phyloP scores from a whole-genome alignment of 768 basidiomycete species.

The Phanerodontia chrysosporium region DNA sequence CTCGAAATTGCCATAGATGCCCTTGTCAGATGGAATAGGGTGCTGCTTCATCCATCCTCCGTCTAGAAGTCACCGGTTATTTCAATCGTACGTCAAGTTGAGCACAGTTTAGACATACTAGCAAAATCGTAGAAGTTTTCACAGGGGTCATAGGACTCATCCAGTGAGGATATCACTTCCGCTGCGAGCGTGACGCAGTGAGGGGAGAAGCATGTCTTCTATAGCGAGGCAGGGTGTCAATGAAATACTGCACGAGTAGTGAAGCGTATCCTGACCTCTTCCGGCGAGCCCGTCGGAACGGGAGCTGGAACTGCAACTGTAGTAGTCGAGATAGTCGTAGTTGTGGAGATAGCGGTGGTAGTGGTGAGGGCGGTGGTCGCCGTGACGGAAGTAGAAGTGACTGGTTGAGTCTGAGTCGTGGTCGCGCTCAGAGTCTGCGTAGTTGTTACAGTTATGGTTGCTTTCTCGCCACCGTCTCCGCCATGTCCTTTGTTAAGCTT shows the following conservation, averaged over 20 bases:
- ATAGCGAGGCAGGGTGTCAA: not conserved
- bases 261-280: conserved; percentile 36
- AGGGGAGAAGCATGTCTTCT: conserved; percentile 70
- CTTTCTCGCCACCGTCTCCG: conserved; percentile 33
- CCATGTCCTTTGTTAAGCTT: conserved; percentile 54
- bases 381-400: conserved; percentile 20
- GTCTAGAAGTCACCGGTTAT: conserved; percentile 38
- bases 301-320: conserved; percentile 40
- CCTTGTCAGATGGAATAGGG: conserved; percentile 84
- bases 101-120: conserved; percentile 50
- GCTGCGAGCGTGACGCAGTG: conserved; percentile 84
- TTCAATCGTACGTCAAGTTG: not conserved
- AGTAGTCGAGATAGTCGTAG: conserved; percentile 33
- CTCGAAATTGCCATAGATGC: conserved; percentile 68
- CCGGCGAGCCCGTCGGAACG: conserved; percentile 46
- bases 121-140: conserved; percentile 93
- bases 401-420: conserved; percentile 27
- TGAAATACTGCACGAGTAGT: too few species aligned
- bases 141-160: conserved; percentile 84
- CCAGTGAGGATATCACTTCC: conserved; percentile 74
- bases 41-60: conserved; percentile 85
- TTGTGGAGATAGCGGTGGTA: conserved; percentile 17
- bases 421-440: conserved; percentile 36
- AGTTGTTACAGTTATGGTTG: conserved; percentile 35
- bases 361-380: not conserved